Evolutionary conservation across 192 early-diverging fungal genomes (phyloP), one percentile per base, ranked within the genome.

Genomic region (Allomyces arbusculus): DNA sequence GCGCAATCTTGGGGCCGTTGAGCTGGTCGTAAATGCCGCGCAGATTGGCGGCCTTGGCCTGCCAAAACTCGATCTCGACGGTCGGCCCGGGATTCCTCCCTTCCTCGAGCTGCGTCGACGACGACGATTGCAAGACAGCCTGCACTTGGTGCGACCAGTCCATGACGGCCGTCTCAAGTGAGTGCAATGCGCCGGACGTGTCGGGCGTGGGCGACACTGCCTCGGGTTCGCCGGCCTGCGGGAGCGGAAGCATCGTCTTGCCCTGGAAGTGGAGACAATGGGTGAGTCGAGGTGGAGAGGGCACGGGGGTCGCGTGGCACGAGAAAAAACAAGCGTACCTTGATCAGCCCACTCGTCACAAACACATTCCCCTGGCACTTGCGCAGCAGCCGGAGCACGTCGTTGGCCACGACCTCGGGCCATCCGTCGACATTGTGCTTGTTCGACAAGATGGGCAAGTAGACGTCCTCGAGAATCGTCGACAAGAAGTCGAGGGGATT

Each of bases 131-230:
- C 66, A 85, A 82, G 10, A 85, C 83, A 25, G 84, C 82, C 64
- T 83, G 78, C 64, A 85, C 84, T 69, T 85, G 83, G 68, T 85
- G 82, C 6, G 82, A 79, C 83, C 83, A 85, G 71, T 85, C 83
- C 64, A 85, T 85, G 28, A 85, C 83, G 6, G 83, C 83, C 11
- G 80, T 78, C 67, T 85, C 83, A 1, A 85, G 68, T 0, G 83
- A 82, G 73, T 85, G 83, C 8, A 85, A 71, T 61, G 80, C 73
- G 44, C 68, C 71, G 24, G 77, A 78, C 16, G 26, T 22, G 67
- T 84, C 80, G 24, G 77, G 76, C 16, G 26, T 22, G 67, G 82
- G 78, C 28, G 69, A 69, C 22, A 77, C 80, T 22, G 78, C 67
- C 24, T 66, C 74, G n/a, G 74, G 61, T 23, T 70, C 72, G n/a